Conservation (phyloP, 2,329 filamentous ascomycete species). For the Alternaria sp. region DNA sequence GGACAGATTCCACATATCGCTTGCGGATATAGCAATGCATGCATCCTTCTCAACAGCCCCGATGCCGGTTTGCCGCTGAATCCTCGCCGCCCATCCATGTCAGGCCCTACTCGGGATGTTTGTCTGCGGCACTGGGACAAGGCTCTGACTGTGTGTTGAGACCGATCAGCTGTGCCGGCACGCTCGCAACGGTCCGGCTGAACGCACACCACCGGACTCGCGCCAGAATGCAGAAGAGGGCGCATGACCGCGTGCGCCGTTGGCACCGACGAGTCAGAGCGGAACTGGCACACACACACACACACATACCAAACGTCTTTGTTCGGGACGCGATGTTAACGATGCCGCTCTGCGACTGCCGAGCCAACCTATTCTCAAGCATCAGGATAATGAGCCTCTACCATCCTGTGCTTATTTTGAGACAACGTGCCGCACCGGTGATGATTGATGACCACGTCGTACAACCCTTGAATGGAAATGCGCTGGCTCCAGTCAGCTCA, state of each 20-base stretch:
- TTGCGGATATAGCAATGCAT: neutral
- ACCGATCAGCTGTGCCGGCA: slow-evolving; percentile 11
- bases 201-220: slow-evolving; percentile 6
- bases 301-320: slow-evolving; percentile 4
- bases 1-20: neutral
- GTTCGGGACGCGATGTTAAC: slow-evolving; percentile 12
- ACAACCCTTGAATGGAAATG: slow-evolving; percentile 31
- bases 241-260: slow-evolving; percentile 13
- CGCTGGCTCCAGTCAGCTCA: slow-evolving; percentile 45
- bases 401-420: slow-evolving; percentile 17
- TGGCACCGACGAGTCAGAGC: slow-evolving; percentile 13
- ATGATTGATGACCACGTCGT: slow-evolving; percentile 31
- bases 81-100: slow-evolving; percentile 9
- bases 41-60: slow-evolving; percentile 10
- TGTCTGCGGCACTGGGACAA: slow-evolving; percentile 7
- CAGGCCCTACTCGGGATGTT: slow-evolving; percentile 5
- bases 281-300: slow-evolving; percentile 7
- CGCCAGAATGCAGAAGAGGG: slow-evolving; percentile 6
- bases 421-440: slow-evolving; percentile 14
- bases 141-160: slow-evolving; percentile 8
- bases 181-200: slow-evolving; percentile 13
- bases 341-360: slow-evolving; percentile 27
- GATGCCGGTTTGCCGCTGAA: slow-evolving; percentile 13
- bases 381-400: slow-evolving; percentile 19
- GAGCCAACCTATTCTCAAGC: slow-evolving; percentile 14